Evolutionary conservation across 75 land plant species (phyloP).

Genomic region (Sequoia sempervirens): DNA sequence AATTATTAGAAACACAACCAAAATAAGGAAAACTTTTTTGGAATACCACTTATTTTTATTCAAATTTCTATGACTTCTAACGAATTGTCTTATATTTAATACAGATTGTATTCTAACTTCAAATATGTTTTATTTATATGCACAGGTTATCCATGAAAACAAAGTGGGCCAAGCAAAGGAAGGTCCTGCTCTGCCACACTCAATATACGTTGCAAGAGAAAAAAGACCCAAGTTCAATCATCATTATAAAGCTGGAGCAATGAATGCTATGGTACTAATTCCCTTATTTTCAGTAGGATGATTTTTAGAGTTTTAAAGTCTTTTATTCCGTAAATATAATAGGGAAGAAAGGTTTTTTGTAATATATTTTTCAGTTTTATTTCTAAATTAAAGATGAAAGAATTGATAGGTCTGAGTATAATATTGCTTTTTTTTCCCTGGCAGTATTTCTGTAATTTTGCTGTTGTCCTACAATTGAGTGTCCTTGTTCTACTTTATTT

Average conservation of each 20-base stretch:
- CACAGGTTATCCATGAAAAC: background rate
- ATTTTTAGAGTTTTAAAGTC: no score
- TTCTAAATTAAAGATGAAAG: no score
- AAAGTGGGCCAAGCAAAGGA: background rate
- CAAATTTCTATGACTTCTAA: background rate
- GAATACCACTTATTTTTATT: background rate
- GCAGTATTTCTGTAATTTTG: no score
- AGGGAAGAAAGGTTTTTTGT: no score
- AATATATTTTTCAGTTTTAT: no score
- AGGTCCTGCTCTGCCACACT: background rate
- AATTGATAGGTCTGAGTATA: no score
- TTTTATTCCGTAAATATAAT: no score
- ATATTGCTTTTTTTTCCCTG: no score
- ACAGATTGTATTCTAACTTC: background rate
- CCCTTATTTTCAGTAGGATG: background rate
- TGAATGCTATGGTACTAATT: constrained; percentile 40
- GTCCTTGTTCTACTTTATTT: no score
- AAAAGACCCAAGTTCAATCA: background rate
- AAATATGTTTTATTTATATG: background rate
- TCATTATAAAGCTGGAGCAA: constrained; percentile 20
- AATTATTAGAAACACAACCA: no score
- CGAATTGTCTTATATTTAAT: background rate
- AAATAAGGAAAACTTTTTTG: no score
- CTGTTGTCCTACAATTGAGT: no score
- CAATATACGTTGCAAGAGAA: background rate